Conservation (phyloP, 345 rosid genomes). For the Gossypium herbaceum region DNA sequence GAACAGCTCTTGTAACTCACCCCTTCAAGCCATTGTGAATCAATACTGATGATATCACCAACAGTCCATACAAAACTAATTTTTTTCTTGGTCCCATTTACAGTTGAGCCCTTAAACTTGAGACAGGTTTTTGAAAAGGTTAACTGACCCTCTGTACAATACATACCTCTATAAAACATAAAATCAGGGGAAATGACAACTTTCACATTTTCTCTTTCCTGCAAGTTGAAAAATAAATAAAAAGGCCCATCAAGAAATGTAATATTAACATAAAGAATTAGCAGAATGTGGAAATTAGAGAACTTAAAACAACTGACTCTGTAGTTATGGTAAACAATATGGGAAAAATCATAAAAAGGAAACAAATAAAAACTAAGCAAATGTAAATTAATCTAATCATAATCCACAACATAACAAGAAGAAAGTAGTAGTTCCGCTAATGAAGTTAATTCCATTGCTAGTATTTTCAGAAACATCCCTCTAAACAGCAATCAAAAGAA, state of each 20-base stretch:
- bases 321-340: neutral
- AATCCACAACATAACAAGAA: neutral
- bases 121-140: slow-evolving; percentile 43
- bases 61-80: slow-evolving; percentile 45
- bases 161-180: slow-evolving; percentile 35
- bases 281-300: neutral
- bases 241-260: neutral
- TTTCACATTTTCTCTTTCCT: slow-evolving; percentile 35
- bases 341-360: neutral
- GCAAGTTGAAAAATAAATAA: slow-evolving; percentile 23
- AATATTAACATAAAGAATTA: slow-evolving; percentile 1
- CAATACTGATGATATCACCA: slow-evolving; percentile 44
- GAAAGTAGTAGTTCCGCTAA: neutral
- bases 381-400: neutral
- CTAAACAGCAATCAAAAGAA: neutral
- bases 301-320: neutral
- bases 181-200: slow-evolving; percentile 53
- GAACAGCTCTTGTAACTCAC: slow-evolving; percentile 32
- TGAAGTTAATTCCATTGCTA: neutral
- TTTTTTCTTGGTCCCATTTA: slow-evolving; percentile 31
- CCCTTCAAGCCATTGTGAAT: slow-evolving; percentile 45
- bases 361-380: neutral
- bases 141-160: slow-evolving; percentile 42
- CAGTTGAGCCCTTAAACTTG: slow-evolving; percentile 40
- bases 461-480: neutral